phyloP scores from a whole-genome alignment of 805 yeast genomes.

The Kodamaea kakaduensis region DNA sequence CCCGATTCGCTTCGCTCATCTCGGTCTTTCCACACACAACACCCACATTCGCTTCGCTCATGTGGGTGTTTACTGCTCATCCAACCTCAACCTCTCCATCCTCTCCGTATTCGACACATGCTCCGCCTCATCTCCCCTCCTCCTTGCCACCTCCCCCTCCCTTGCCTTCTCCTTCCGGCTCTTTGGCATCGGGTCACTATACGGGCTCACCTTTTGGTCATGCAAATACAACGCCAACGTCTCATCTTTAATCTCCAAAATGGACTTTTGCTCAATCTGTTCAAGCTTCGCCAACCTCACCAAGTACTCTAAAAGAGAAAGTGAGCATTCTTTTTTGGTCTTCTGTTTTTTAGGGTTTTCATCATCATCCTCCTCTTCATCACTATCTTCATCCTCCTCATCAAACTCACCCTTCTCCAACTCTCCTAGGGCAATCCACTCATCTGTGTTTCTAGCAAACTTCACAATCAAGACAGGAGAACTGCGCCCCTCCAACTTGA shows the following conservation, averaged over 20 bases:
- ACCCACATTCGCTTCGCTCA: too few species aligned
- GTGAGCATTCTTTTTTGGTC: conserved; percentile 25
- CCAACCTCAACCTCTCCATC: conserved; percentile 24
- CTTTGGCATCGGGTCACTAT: conserved; percentile 17
- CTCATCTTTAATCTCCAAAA: conserved; percentile 61
- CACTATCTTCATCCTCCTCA: conserved; percentile 12
- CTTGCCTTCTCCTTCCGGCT: conserved; percentile 14
- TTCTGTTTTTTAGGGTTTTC: too few species aligned
- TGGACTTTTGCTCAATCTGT: conserved; percentile 50
- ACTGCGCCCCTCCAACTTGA: conserved; percentile 57
- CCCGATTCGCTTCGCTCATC: too few species aligned
- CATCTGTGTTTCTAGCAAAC: conserved; percentile 19
- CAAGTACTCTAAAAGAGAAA: conserved; percentile 62
- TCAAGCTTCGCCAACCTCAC: conserved; percentile 59
- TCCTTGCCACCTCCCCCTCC: conserved; percentile 8
- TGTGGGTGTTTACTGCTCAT: too few species aligned
- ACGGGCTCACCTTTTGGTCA: conserved; percentile 10
- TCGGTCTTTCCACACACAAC: too few species aligned
- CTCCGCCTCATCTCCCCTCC: conserved; percentile 16
- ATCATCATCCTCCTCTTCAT: neutral
- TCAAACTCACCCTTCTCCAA: conserved; percentile 14
- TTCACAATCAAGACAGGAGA: conserved; percentile 68
- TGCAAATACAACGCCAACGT: conserved; percentile 52
- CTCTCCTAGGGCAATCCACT: conserved; percentile 22
- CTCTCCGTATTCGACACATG: conserved; percentile 33